Percentiles rank a stretch among this genome's conserved stretches.
Conservation (phyloP, 2,329 filamentous ascomycete genomes). For the Pyrenophora seminiperda region DNA sequence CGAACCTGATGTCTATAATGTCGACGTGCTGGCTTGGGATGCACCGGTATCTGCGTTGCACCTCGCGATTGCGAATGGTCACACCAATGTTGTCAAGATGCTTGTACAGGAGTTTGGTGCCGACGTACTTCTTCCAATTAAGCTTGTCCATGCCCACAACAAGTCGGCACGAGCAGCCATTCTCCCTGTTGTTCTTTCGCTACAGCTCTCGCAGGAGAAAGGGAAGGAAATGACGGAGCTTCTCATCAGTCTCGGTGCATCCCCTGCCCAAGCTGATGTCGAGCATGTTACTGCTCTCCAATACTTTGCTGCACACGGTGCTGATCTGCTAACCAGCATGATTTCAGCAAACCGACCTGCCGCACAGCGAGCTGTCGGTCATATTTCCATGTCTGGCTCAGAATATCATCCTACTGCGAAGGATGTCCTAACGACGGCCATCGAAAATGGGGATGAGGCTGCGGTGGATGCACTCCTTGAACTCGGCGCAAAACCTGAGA, state of each 20-base stretch:
- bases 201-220: constrained; percentile 66
- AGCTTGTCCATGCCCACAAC: constrained; percentile 59
- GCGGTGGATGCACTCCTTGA: constrained; percentile 57
- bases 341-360: constrained; percentile 67
- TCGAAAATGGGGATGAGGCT: constrained; percentile 13
- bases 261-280: constrained; percentile 72
- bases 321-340: constrained; percentile 41
- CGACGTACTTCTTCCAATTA: constrained; percentile 76
- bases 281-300: constrained; percentile 69
- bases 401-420: constrained; percentile 46
- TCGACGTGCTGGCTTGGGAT: constrained; percentile 82
- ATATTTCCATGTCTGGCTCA: constrained; percentile 56
- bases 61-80: constrained; percentile 75
- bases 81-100: constrained; percentile 69
- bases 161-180: constrained; percentile 64
- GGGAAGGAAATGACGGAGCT: constrained; percentile 68
- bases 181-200: constrained; percentile 70
- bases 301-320: constrained; percentile 25
- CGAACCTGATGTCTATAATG: constrained; percentile 79
- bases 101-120: constrained; percentile 75
- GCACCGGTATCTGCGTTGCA: constrained; percentile 74
- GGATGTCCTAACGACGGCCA: constrained; percentile 63
- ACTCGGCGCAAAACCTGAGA: constrained; percentile 57
- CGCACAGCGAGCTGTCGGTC: constrained; percentile 68
- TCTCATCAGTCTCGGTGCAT: constrained; percentile 72